These are phyloP conservation scores for Calycina herbarum DNA, from an alignment of 2,329 filamentous ascomycete genomes.

Conservation along the genomic window DNA sequence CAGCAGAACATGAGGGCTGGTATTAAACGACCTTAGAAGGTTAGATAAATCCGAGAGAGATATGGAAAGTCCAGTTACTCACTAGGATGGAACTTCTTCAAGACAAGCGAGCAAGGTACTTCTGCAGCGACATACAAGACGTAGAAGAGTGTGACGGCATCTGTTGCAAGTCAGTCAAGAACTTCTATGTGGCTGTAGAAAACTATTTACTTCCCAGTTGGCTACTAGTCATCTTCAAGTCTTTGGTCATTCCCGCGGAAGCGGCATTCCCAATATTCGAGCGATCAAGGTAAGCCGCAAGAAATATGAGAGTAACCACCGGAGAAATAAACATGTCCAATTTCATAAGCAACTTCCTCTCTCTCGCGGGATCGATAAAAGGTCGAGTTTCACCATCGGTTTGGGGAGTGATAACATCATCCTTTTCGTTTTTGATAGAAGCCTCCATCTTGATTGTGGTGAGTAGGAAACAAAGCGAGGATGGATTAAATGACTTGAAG, in stretches of 20 bases:
- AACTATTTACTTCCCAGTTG: constrained; percentile 45
- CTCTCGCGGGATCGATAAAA: constrained; percentile 46
- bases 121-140: not conserved
- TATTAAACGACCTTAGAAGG: not conserved
- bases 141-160: constrained; percentile 33
- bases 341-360: constrained; percentile 48
- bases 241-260: not conserved
- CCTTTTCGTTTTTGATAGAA: constrained; percentile 23
- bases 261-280: constrained; percentile 44
- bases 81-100: constrained; percentile 2
- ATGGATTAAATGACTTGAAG: not conserved
- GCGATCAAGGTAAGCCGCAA: constrained; percentile 56
- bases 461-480: not conserved
- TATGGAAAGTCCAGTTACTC: not conserved
- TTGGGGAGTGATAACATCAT: not conserved
- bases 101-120: not conserved
- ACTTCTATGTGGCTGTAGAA: constrained; percentile 19
- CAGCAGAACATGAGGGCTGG: constrained; percentile 36
- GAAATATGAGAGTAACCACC: constrained; percentile 56
- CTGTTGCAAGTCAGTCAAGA: constrained; percentile 5
- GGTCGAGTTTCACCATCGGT: constrained; percentile 10
- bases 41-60: not conserved
- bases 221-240: not conserved
- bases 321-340: constrained; percentile 50
- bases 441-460: not conserved